Evolutionary conservation across 306 rosid species (phyloP).

Genomic region (Cyamopsis tetragonoloba): DNA sequence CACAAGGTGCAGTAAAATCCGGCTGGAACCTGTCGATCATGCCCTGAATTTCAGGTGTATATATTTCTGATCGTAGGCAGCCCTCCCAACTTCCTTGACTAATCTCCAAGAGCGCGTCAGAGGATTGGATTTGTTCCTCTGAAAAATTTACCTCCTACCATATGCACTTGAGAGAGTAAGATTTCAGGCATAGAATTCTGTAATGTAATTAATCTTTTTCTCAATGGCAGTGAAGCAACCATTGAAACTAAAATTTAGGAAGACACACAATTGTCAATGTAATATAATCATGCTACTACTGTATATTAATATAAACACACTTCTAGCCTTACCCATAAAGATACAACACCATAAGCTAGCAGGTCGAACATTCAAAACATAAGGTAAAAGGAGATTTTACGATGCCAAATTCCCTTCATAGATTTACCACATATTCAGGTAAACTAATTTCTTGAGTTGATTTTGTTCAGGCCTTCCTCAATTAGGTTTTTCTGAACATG

Average conservation of each 20-base stretch:
- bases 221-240: neutral
- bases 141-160: slow-evolving; percentile 66
- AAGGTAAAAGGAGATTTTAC: neutral
- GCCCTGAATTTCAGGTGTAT: slow-evolving; percentile 64
- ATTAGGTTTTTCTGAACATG: no score
- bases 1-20: slow-evolving; percentile 88
- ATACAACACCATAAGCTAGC: neutral
- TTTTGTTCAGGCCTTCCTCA: no score
- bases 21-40: slow-evolving; percentile 79
- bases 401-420: neutral
- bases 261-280: neutral
- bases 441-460: neutral
- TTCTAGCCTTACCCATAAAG: neutral
- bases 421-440: neutral
- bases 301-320: neutral
- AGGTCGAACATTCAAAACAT: neutral
- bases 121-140: slow-evolving; percentile 72
- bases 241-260: slow-evolving; percentile 8
- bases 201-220: slow-evolving; percentile 1
- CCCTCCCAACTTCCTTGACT: slow-evolving; percentile 99
- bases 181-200: slow-evolving; percentile 13
- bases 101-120: slow-evolving; percentile 80
- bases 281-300: slow-evolving; percentile 1
- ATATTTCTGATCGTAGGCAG: slow-evolving; percentile 82
- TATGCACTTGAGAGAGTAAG: slow-evolving; percentile 7